Evolutionary conservation across 1,284 basidiomycete genomes (phyloP).

Genomic region (Ceratobasidium theobromae): DNA sequence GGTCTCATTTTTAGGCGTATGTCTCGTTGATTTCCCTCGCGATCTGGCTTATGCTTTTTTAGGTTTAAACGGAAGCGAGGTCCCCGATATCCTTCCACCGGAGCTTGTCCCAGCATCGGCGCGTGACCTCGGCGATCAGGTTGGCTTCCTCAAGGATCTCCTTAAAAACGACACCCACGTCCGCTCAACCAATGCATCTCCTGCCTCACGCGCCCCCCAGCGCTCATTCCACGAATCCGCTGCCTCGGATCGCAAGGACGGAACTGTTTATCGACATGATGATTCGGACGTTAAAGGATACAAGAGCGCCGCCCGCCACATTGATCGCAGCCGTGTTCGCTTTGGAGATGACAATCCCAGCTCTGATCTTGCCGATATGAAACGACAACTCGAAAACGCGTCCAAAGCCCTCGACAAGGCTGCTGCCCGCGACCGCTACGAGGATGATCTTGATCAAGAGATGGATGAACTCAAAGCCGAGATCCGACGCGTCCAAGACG

Average conservation of each 20-base stretch:
- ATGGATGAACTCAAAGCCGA: slow-evolving; percentile 85
- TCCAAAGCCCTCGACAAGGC: slow-evolving; percentile 81
- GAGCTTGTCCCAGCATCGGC: slow-evolving; percentile 94
- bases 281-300: slow-evolving; percentile 61
- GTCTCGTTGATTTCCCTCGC: not conserved
- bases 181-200: slow-evolving; percentile 53
- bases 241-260: slow-evolving; percentile 72
- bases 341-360: slow-evolving; percentile 68
- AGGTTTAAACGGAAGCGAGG: slow-evolving; percentile 90
- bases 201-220: slow-evolving; percentile 62
- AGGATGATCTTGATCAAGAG: slow-evolving; percentile 87
- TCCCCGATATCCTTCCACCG: slow-evolving; percentile 83
- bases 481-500: slow-evolving; percentile 87
- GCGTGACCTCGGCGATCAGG: slow-evolving; percentile 86
- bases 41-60: slow-evolving; percentile 28
- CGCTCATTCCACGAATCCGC: slow-evolving; percentile 61
- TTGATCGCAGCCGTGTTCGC: slow-evolving; percentile 84
- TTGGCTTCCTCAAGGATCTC: slow-evolving; percentile 88
- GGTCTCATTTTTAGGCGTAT: slow-evolving; percentile 92
- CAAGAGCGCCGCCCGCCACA: slow-evolving; percentile 82
- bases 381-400: slow-evolving; percentile 80
- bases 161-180: slow-evolving; percentile 81
- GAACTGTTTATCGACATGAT: slow-evolving; percentile 90
- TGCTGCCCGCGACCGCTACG: slow-evolving; percentile 65
- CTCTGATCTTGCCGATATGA: slow-evolving; percentile 82